phyloP scores from a whole-genome alignment of 2,329 filamentous ascomycete genomes.

The Geosmithia putterillii region DNA sequence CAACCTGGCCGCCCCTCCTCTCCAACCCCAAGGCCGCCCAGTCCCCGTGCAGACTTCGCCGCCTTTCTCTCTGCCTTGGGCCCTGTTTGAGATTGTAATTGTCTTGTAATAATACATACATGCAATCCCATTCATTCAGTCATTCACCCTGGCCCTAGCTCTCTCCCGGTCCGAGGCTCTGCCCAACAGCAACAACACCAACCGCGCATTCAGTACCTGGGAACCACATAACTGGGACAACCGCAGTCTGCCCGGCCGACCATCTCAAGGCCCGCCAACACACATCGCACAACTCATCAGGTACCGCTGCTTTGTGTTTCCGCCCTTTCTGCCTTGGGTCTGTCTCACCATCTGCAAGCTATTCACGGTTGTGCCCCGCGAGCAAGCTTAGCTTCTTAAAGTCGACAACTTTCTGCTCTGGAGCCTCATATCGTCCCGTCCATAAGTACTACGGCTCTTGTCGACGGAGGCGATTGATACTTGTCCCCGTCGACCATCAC shows the following conservation, averaged over 20 bases:
- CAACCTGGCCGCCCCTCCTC: not conserved
- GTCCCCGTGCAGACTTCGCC: no score
- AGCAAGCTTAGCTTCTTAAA: not conserved
- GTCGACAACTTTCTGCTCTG: no score
- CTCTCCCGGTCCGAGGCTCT: no score
- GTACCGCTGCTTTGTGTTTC: not conserved
- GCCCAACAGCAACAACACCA: no score
- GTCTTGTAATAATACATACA: no score
- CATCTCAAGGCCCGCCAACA: not conserved
- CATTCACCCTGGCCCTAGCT: no score
- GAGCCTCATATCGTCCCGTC: not conserved
- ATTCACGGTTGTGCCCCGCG: no score
- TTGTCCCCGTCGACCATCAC: not conserved
- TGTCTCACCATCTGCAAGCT: not conserved
- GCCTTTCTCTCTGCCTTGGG: not conserved
- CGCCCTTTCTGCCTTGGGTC: not conserved
- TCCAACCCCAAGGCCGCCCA: no score
- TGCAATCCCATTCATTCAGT: no score
- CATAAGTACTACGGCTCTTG: not conserved
- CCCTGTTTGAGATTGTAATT: no score
- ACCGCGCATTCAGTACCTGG: no score
- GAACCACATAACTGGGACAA: no score
- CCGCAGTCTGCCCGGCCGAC: not conserved
- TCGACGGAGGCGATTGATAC: not conserved
- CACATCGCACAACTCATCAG: not conserved